Evolutionary conservation across 805 yeast species (phyloP).

Genomic region (Starmerella floris): DNA sequence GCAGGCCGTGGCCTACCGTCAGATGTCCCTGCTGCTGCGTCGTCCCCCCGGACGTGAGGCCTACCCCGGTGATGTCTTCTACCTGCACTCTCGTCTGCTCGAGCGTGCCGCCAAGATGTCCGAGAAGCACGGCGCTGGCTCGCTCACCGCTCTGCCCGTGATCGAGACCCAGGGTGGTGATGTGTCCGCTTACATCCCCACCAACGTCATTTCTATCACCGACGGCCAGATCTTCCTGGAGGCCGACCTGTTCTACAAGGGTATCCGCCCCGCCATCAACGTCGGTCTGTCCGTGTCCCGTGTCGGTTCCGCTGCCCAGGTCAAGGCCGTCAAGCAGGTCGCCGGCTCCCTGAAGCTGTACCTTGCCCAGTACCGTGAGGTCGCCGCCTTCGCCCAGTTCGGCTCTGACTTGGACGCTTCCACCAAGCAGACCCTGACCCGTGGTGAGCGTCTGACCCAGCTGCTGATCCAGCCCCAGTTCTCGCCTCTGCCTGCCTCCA

Average conservation of each 20-base stretch:
- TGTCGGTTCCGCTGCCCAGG: conserved; percentile 99
- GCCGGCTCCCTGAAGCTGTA: conserved; percentile 99
- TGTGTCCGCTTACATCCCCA: conserved; percentile 95
- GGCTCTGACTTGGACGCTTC: conserved; percentile 99
- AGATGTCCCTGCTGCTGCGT: conserved; percentile 91
- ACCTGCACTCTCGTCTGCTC: conserved; percentile 85
- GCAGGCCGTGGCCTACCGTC: conserved; percentile 99
- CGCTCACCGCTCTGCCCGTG: conserved; percentile 89
- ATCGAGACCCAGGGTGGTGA: conserved; percentile 99
- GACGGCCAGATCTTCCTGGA: conserved; percentile 98
- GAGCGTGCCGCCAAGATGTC: conserved; percentile 98
- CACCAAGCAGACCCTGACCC: conserved; percentile 93
- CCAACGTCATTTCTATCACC: conserved; percentile 93
- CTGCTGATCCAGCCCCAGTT: conserved; percentile 95
- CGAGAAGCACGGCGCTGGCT: conserved; percentile 79
- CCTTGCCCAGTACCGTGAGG: conserved; percentile 99
- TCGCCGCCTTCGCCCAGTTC: conserved; percentile 99
- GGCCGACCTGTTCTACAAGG: conserved; percentile 99
- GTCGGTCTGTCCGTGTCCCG: conserved; percentile 99
- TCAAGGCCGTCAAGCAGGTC: conserved; percentile 99
- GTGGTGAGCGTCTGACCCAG: conserved; percentile 99
- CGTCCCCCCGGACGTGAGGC: conserved; percentile 97
- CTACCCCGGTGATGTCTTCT: conserved; percentile 94
- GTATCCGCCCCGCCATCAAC: conserved; percentile 99
- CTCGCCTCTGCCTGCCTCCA: conserved; percentile 94